Conservation (phyloP, 169 alveolate species). For the Cyclospora cayetanensis region DNA sequence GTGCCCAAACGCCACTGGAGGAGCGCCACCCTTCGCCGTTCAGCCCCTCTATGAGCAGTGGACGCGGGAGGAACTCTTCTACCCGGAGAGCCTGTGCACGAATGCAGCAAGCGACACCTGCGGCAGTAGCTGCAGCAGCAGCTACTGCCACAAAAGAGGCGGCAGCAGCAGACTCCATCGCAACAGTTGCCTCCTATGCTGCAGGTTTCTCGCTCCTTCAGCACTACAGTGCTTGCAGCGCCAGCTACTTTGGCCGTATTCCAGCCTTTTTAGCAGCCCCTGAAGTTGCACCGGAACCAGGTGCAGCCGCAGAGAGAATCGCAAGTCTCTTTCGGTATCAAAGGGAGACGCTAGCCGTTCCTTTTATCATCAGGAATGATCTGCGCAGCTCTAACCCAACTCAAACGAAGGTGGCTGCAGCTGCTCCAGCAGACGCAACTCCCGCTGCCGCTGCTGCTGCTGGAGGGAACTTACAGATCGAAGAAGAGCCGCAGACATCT, state of each 20-base stretch:
- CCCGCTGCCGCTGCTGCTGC: too few relatives aligned
- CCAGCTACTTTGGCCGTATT: background rate
- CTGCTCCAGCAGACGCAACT: too few relatives aligned
- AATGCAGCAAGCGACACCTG: background rate
- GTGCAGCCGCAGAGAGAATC: constrained; percentile 18
- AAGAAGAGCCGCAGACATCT: too few relatives aligned
- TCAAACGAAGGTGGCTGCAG: too few relatives aligned
- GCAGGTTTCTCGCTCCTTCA: background rate
- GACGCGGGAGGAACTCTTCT: background rate
- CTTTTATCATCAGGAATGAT: background rate
- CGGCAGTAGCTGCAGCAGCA: background rate
- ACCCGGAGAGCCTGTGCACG: background rate
- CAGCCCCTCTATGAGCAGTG: background rate
- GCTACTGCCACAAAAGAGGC: too few relatives aligned
- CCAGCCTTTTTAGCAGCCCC: background rate
- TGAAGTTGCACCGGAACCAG: background rate
- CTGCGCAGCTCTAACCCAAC: background rate
- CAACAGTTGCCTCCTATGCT: constrained; percentile 5
- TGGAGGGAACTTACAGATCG: too few relatives aligned
- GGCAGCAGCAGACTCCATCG: too few relatives aligned
- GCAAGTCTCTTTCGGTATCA: background rate
- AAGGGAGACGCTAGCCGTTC: background rate
- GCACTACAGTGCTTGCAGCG: background rate
- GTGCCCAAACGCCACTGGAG: background rate
- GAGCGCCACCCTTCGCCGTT: background rate